phyloP scores from a whole-genome alignment of 768 basidiomycete genomes.

The Austroboletus eburneus region DNA sequence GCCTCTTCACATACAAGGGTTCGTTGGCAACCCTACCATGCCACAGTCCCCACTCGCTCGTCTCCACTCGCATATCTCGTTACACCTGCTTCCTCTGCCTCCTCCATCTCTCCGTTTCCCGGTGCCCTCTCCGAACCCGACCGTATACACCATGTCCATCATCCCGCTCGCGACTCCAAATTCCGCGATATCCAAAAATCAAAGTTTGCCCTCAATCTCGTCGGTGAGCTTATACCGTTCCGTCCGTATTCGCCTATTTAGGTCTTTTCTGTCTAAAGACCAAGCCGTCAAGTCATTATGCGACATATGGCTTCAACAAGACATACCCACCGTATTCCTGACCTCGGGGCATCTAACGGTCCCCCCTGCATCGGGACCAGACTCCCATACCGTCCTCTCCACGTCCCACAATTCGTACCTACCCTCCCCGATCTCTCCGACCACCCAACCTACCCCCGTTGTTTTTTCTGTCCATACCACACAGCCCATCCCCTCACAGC shows the following conservation, averaged over 20 bases:
- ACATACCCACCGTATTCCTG: slow-evolving; percentile 60
- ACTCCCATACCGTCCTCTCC: slow-evolving; percentile 2
- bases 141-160: slow-evolving; percentile 28
- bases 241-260: slow-evolving; percentile 8
- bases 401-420: slow-evolving; percentile 38
- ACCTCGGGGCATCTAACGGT: slow-evolving; percentile 32
- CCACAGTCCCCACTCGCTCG: slow-evolving; percentile 37
- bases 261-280: slow-evolving; percentile 40
- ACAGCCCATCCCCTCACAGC: slow-evolving; percentile 12
- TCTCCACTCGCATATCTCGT: slow-evolving; percentile 42
- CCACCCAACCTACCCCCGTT: slow-evolving; percentile 34
- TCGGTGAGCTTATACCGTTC: slow-evolving; percentile 50
- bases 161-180: slow-evolving; percentile 32
- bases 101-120: slow-evolving; percentile 43
- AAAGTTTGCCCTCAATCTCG: slow-evolving; percentile 63
- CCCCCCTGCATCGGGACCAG: slow-evolving; percentile 9
- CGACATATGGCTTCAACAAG: slow-evolving; percentile 78
- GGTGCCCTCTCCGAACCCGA: slow-evolving; percentile 35
- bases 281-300: slow-evolving; percentile 74
- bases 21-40: slow-evolving; percentile 79
- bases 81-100: slow-evolving; percentile 55
- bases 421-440: slow-evolving; percentile 52
- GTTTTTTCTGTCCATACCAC: slow-evolving; percentile 27
- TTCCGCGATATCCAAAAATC: slow-evolving; percentile 49
- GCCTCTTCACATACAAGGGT: slow-evolving; percentile 58